These are phyloP conservation scores for Pestalotiopsis sp. DNA, from an alignment of 2,329 filamentous ascomycete genomes.

Conservation along the genomic window DNA sequence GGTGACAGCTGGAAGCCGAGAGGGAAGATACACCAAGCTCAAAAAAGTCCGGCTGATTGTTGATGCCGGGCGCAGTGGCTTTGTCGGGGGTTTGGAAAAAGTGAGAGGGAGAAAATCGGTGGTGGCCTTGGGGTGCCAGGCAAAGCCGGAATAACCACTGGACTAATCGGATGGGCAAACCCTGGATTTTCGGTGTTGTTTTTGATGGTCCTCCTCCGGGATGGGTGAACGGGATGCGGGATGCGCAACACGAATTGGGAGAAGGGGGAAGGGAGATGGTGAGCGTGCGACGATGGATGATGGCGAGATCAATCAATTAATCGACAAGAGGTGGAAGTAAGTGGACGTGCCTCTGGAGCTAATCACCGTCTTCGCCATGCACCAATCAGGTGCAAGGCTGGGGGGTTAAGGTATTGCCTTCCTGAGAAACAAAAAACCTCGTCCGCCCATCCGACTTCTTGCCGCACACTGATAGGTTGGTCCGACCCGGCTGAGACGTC, in stretches of 20 bases:
- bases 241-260: background rate
- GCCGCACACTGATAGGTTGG: background rate
- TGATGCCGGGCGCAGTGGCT: no score
- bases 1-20: no score
- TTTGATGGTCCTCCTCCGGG: background rate
- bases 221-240: background rate
- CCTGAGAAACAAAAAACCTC: constrained; percentile 1
- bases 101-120: no score
- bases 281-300: background rate
- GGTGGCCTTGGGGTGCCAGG: no score
- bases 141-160: no score
- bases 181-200: background rate
- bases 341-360: constrained; percentile 4
- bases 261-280: background rate
- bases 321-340: background rate
- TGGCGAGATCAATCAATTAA: constrained; percentile 1
- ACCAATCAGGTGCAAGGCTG: constrained; percentile 5
- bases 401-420: constrained; percentile 4
- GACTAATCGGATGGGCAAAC: no score
- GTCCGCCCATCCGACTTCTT: background rate
- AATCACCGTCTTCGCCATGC: constrained; percentile 8
- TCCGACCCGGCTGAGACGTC: constrained; percentile 1
- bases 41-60: no score
- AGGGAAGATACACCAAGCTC: no score
- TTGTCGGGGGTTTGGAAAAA: no score